phyloP scores from a whole-genome alignment of 768 basidiomycete species.

The Mycena filopes region DNA sequence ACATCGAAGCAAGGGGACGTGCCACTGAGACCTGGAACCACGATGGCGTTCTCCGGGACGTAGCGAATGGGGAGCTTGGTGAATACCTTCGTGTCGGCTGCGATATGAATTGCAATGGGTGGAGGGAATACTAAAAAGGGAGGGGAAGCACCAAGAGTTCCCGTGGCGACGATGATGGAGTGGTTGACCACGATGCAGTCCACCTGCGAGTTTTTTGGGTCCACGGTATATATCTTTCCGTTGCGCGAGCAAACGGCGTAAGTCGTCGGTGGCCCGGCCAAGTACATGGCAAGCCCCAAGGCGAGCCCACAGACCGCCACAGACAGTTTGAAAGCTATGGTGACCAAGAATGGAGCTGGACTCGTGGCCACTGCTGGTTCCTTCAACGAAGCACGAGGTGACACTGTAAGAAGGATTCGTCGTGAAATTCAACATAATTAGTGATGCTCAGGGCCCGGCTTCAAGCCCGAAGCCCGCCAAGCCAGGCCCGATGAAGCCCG shows the following conservation, averaged over 20 bases:
- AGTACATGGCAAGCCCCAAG: too few relatives aligned
- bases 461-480: too few relatives aligned
- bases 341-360: too few relatives aligned
- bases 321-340: too few relatives aligned
- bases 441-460: too few relatives aligned
- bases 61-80: slow-evolving; percentile 23
- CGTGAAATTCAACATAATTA: too few relatives aligned
- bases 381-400: too few relatives aligned
- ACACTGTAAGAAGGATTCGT: too few relatives aligned
- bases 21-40: slow-evolving; percentile 83
- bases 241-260: slow-evolving; percentile 69
- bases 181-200: slow-evolving; percentile 71
- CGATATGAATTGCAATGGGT: background rate
- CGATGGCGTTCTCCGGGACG: slow-evolving; percentile 50
- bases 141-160: slow-evolving; percentile 57
- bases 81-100: slow-evolving; percentile 45
- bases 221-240: slow-evolving; percentile 76
- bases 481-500: too few relatives aligned
- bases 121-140: background rate
- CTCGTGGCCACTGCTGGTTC: too few relatives aligned
- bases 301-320: too few relatives aligned
- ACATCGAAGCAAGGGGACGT: background rate
- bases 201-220: slow-evolving; percentile 58
- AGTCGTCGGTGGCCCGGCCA: too few relatives aligned
- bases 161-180: slow-evolving; percentile 57